Percentiles rank a stretch among this genome's conserved stretches.
Evolutionary conservation across 345 rosid genomes (phyloP).

Genomic region (Citrus medica): DNA sequence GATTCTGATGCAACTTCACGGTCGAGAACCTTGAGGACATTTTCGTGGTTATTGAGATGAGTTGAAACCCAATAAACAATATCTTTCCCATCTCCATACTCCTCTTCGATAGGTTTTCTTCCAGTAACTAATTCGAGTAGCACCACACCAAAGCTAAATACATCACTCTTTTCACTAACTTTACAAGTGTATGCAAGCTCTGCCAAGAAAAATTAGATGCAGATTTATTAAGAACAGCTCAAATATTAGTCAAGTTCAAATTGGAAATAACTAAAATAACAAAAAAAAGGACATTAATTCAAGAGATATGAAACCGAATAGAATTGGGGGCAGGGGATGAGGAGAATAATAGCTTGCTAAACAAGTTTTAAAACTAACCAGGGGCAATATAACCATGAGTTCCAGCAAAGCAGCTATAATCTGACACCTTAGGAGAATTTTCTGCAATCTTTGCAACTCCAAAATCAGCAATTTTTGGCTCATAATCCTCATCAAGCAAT

Average conservation of each 20-base stretch:
- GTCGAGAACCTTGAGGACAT: conserved; percentile 54
- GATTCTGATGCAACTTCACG: conserved; percentile 30
- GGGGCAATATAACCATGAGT: conserved; percentile 95
- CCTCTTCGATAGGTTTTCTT: conserved; percentile 58
- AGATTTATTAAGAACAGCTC: background rate
- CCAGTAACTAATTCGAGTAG: conserved; percentile 67
- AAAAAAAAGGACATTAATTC: no score
- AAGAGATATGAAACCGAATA: no score
- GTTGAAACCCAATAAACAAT: conserved; percentile 67
- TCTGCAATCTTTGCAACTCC: conserved; percentile 81
- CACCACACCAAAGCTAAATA: conserved; percentile 86
- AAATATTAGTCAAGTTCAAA: background rate
- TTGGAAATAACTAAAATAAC: background rate
- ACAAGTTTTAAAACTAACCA: conserved; percentile 41
- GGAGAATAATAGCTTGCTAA: background rate
- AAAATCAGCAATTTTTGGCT: conserved; percentile 84
- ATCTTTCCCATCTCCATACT: conserved; percentile 75
- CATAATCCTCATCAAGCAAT: conserved; percentile 59
- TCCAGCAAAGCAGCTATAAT: conserved; percentile 65
- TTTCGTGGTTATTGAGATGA: conserved; percentile 48
- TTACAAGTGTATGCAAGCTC: conserved; percentile 79
- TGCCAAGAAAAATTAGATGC: conserved; percentile 20
- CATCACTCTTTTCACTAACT: conserved; percentile 75
- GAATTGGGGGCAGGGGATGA: background rate
- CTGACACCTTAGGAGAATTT: conserved; percentile 32